Base-by-base conservation (phyloP, 352 stramenopile genomes). In the Pythium coloratum region DNA sequence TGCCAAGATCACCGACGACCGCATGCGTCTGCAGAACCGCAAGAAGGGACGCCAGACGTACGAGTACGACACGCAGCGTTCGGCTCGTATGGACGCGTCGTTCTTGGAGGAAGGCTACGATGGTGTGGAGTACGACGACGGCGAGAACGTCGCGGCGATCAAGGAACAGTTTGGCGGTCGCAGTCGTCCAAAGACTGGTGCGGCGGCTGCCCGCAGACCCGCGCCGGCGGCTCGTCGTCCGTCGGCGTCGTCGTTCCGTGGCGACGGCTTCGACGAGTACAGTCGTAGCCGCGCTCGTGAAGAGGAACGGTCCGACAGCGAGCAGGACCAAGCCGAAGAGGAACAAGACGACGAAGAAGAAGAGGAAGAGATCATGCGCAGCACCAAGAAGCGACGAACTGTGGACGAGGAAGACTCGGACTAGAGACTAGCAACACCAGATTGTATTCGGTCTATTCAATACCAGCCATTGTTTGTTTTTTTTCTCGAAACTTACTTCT, bases 1-100 rank as follows among this genome's bases (percentile, higher is more conserved):
- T 34, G 84, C 89, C n/a, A 92, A 92, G 73, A 91, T 94, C 64
- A 88, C 83, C 59, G 84, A 95, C 59, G 88, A 95, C 49, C 85
- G 84, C n/a, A 55, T 95, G 64, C 83, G 86, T 18, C 70, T 95
- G 26, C 82, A 91, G 70, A 92, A 91, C 66, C 88, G 88, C 54
- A 95, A 95, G 73, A 95, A 95, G 67, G 81, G 84, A 38, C 84
- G 85, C 8, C 85, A 95, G 61, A 81, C 77, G 16, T 94, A 86
- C 70, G 88, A 95, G 67, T 85, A 84, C 56, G 86, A 94, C 70
- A 83, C 84, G 53, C 81, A 87, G 36, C 86, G 88, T 30, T 84
- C 85, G 13, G 70, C 74, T 14, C 84, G 88, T 33, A 93, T 95
- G 81, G 86, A 94, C 71, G 83, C 84, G 36, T 78, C 77, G n/a